A percentile compares a stretch with the other conserved stretches of the same genome.
Evolutionary conservation across 768 basidiomycete genomes (phyloP).

Genomic region (Agaricus sinodeliciosus): DNA sequence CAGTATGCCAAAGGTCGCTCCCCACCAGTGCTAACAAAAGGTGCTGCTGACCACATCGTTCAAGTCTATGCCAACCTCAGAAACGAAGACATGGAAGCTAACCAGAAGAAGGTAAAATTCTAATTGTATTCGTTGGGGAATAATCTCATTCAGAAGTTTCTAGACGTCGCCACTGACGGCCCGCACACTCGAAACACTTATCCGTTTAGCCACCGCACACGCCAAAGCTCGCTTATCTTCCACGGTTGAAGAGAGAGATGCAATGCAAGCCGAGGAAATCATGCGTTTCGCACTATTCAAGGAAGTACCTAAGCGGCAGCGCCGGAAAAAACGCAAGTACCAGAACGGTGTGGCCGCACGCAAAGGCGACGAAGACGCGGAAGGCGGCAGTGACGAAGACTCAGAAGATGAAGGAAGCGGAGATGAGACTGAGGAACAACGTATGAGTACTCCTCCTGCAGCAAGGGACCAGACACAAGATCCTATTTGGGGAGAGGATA

Average conservation of each 20-base stretch:
- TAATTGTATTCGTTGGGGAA: constrained; percentile 10
- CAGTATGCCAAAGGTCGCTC: constrained; percentile 93
- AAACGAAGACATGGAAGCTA: constrained; percentile 88
- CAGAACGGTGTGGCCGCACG: constrained; percentile 56
- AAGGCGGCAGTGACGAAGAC: constrained; percentile 46
- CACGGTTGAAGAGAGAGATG: constrained; percentile 81
- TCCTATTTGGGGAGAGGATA: constrained; percentile 62
- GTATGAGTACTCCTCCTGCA: constrained; percentile 44
- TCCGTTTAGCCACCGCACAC: constrained; percentile 96
- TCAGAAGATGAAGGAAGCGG: constrained; percentile 44
- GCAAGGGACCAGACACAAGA: constrained; percentile 35
- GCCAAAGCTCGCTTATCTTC: constrained; percentile 89
- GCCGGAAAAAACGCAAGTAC: constrained; percentile 82
- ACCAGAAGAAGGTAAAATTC: constrained; percentile 69
- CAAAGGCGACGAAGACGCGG: constrained; percentile 35
- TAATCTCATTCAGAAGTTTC: constrained; percentile 9
- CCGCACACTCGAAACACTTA: constrained; percentile 96
- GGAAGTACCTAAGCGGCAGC: constrained; percentile 82
- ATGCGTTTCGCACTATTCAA: constrained; percentile 97
- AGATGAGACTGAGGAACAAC: constrained; percentile 28
- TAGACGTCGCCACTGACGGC: constrained; percentile 97
- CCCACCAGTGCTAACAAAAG: constrained; percentile 82
- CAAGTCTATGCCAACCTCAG: constrained; percentile 86
- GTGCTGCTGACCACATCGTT: constrained; percentile 91
- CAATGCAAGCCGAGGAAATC: constrained; percentile 87